These are phyloP conservation scores for Phialophora chinensis DNA, from an alignment of 2,329 filamentous ascomycete genomes.

Conservation along the genomic window DNA sequence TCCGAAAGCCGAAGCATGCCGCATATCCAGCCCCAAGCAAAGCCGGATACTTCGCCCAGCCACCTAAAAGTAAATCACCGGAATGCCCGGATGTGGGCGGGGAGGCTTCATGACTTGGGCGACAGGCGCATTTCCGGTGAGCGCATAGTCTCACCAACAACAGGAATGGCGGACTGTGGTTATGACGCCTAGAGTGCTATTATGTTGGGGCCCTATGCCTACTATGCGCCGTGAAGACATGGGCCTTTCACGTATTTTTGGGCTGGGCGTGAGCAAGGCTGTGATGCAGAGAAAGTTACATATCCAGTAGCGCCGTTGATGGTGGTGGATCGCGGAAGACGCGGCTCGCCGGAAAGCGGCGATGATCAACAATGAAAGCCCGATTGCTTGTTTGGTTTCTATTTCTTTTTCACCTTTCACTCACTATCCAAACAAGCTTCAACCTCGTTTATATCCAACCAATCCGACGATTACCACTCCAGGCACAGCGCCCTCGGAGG, in stretches of 20 bases:
- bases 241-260: background rate
- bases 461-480: background rate
- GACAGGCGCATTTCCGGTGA: background rate
- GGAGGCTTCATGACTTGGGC: background rate
- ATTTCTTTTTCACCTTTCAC: background rate
- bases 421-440: conserved; percentile 4
- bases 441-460: background rate
- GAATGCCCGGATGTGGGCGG: conserved; percentile 10
- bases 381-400: background rate
- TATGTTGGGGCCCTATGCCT: background rate
- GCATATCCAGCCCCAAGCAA: background rate
- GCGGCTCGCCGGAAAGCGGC: background rate
- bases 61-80: background rate
- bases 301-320: background rate
- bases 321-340: background rate
- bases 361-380: background rate
- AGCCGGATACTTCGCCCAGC: background rate
- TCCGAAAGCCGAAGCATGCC: conserved; percentile 6
- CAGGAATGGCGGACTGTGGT: background rate
- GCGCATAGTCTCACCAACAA: background rate
- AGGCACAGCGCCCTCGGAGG: background rate
- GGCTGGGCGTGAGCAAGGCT: background rate
- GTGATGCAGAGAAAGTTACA: background rate
- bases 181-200: background rate
- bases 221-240: background rate